Evolutionary conservation across 2,329 filamentous ascomycete genomes (phyloP).

Genomic region (Neopestalotiopsis sp.): DNA sequence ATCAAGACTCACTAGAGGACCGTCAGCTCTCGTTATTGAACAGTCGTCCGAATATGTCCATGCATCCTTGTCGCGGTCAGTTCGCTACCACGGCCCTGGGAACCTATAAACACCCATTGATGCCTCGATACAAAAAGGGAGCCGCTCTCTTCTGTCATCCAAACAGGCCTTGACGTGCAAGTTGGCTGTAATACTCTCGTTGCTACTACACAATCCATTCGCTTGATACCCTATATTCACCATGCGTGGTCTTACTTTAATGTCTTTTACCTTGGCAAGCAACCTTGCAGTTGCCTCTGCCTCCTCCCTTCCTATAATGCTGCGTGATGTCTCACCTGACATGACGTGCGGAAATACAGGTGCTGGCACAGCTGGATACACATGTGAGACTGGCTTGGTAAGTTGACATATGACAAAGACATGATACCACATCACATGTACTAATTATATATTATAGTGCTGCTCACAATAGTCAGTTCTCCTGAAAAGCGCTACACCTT

Average conservation of each 20-base stretch:
- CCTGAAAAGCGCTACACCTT: too few species aligned
- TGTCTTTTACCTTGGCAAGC: constrained; percentile 25
- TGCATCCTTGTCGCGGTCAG: constrained; percentile 5
- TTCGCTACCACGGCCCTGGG: constrained; percentile 7
- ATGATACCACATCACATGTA: background rate
- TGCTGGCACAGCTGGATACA: constrained; percentile 13
- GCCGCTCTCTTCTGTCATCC: background rate
- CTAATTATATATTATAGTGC: background rate
- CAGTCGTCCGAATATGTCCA: background rate
- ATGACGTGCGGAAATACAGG: constrained; percentile 13
- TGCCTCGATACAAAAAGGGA: background rate
- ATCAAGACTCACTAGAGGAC: constrained; percentile 4
- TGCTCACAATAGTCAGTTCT: constrained; percentile 14
- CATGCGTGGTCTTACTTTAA: constrained; percentile 20
- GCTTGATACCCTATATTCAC: constrained; percentile 19
- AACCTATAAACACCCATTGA: constrained; percentile 8
- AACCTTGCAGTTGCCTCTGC: constrained; percentile 26
- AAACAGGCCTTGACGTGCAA: background rate
- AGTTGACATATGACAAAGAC: background rate
- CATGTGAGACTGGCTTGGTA: constrained; percentile 9
- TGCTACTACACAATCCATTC: constrained; percentile 17
- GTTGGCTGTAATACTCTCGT: constrained; percentile 19
- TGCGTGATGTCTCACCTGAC: constrained; percentile 19
- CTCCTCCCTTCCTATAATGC: constrained; percentile 20
- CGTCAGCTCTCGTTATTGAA: background rate